A percentile compares a stretch with the other conserved stretches of the same genome.
Evolutionary conservation across 441 rosid species (phyloP).

Genomic region (Theobroma grandiflorum): DNA sequence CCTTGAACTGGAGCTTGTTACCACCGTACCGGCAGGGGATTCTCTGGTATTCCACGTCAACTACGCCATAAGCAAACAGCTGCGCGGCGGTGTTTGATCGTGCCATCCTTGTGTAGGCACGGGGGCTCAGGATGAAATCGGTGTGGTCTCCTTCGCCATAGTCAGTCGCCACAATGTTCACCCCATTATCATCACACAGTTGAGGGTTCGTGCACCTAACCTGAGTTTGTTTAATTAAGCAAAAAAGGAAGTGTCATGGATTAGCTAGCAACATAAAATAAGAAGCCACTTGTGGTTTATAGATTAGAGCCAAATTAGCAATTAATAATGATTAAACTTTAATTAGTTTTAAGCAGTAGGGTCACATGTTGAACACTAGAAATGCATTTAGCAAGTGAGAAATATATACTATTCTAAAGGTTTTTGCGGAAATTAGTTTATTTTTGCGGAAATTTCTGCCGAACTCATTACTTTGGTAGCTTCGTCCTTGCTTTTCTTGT

Average conservation of each 20-base stretch:
- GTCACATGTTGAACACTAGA: not conserved
- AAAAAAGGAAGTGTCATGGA: not conserved
- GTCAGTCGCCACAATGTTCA: constrained; percentile 76
- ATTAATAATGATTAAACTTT: not conserved
- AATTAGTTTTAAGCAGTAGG: not conserved
- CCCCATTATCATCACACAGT: constrained; percentile 70
- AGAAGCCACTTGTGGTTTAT: not conserved
- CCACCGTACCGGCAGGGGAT: constrained; percentile 67
- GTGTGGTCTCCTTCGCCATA: constrained; percentile 86
- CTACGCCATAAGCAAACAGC: constrained; percentile 72
- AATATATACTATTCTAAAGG: not conserved
- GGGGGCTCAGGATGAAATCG: constrained; percentile 82
- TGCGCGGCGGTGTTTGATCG: constrained; percentile 42
- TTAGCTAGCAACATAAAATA: not conserved
- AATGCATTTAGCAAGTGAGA: not conserved
- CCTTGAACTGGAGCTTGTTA: constrained; percentile 57
- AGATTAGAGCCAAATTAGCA: not conserved
- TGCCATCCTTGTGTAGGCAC: constrained; percentile 70
- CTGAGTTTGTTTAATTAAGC: constrained; percentile 36
- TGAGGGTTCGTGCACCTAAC: constrained; percentile 77
- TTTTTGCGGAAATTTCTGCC: not conserved
- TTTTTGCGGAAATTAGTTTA: not conserved
- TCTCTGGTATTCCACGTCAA: constrained; percentile 71
- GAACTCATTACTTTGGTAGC: not conserved
- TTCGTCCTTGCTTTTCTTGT: not conserved